phyloP scores from a whole-genome alignment of 306 rosid genomes.

The Fragaria vesca region DNA sequence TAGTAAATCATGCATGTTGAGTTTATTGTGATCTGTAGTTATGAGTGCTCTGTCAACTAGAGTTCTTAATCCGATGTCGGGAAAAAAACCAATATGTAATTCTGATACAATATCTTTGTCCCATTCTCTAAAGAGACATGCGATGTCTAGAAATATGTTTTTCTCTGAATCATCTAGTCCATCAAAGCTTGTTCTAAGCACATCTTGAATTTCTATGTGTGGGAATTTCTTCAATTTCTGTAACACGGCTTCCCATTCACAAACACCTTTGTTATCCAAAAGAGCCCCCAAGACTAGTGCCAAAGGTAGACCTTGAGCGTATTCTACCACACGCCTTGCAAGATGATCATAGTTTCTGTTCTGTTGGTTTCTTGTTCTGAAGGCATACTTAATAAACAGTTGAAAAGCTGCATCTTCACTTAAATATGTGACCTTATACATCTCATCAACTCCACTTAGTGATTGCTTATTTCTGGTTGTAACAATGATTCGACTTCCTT shows the following conservation, averaged over 20 bases:
- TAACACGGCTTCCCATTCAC: background rate
- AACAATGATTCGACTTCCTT: background rate
- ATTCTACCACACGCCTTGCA: too few species aligned
- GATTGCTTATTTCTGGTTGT: background rate
- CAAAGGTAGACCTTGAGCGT: background rate
- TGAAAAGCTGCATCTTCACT: background rate
- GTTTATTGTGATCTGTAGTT: too few species aligned
- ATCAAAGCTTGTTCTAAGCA: too few species aligned
- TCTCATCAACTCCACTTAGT: background rate
- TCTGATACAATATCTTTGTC: too few species aligned
- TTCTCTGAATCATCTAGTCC: too few species aligned
- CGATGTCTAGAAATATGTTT: background rate
- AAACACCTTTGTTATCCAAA: too few species aligned
- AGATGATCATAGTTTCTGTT: background rate
- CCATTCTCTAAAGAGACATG: constrained; percentile 36
- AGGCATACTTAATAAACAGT: background rate
- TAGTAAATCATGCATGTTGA: constrained; percentile 36
- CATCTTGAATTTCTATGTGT: background rate
- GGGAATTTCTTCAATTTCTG: constrained; percentile 2
- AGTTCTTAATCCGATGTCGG: constrained; percentile 30
- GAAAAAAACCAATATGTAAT: background rate
- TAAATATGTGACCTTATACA: background rate
- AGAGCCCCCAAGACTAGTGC: too few species aligned
- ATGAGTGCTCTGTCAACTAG: constrained; percentile 28
- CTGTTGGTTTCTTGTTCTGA: background rate